Evolutionary conservation across 2,329 filamentous ascomycete genomes (phyloP).

Genomic region (Fonsecaea pugnacius): DNA sequence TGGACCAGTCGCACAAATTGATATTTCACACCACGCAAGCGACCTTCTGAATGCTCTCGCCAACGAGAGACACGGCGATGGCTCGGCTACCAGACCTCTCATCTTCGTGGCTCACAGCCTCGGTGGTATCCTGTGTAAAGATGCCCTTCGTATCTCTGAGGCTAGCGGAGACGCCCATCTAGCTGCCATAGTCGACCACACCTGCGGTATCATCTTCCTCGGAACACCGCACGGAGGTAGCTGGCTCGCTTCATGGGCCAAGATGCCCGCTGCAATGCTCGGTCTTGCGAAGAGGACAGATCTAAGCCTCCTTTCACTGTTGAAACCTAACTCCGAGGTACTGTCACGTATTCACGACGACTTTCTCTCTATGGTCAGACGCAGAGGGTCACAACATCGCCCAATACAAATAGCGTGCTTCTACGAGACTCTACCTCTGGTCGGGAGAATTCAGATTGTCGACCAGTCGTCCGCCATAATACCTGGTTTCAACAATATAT

Average conservation of each 20-base stretch:
- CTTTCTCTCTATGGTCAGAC: conserved; percentile 10
- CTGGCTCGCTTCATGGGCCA: conserved; percentile 1
- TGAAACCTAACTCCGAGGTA: conserved; percentile 11
- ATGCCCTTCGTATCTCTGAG: not conserved
- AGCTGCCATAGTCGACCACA: not conserved
- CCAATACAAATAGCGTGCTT: conserved; percentile 4
- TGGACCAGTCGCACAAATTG: not conserved
- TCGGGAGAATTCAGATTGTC: not conserved
- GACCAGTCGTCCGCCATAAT: conserved; percentile 7
- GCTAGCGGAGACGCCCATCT: not conserved
- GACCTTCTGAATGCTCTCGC: conserved; percentile 1
- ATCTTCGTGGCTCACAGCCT: not conserved
- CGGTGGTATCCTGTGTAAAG: not conserved
- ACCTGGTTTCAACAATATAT: conserved; percentile 14
- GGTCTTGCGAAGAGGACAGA: not conserved
- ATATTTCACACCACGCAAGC: not conserved
- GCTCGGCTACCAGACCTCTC: not conserved
- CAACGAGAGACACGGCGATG: not conserved
- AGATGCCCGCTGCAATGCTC: not conserved
- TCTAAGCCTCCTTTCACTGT: conserved; percentile 3
- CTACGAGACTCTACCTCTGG: not conserved
- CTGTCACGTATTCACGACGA: conserved; percentile 8
- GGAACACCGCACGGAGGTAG: not conserved
- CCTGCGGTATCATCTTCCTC: not conserved
- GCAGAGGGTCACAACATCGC: not conserved